A percentile compares a stretch with the other conserved stretches of the same genome.
Evolutionary conservation across 2,329 filamentous ascomycete genomes (phyloP).

Genomic region (Aspergillus pseudotamarii): DNA sequence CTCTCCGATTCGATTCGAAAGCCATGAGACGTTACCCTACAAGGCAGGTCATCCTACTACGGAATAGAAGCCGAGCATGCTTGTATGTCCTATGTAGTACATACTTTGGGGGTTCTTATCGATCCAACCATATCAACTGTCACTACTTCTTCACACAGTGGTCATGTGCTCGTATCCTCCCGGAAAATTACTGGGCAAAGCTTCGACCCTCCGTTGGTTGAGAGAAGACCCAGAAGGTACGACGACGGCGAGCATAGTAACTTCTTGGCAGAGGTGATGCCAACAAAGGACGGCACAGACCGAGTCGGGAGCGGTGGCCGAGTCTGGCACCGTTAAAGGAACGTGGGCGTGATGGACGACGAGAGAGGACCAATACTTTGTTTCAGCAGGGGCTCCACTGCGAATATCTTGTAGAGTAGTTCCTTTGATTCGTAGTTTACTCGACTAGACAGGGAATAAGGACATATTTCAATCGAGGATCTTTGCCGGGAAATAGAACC

Average conservation of each 20-base stretch:
- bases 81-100: no score
- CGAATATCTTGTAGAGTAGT: background rate
- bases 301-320: background rate
- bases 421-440: background rate
- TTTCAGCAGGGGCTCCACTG: background rate
- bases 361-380: background rate
- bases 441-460: background rate
- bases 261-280: conserved; percentile 3
- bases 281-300: conserved; percentile 6
- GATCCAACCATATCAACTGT: background rate
- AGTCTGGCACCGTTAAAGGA: background rate
- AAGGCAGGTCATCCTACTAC: background rate
- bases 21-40: background rate
- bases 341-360: background rate
- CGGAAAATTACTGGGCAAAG: background rate
- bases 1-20: background rate
- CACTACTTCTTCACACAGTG: background rate
- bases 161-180: background rate
- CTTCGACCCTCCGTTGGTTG: background rate
- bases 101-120: background rate
- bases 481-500: background rate
- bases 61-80: background rate
- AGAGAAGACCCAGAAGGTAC: background rate
- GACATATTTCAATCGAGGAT: background rate
- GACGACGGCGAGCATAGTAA: background rate